These are phyloP conservation scores for Suillus lakei DNA, from an alignment of 768 basidiomycete species.

Conservation along the genomic window DNA sequence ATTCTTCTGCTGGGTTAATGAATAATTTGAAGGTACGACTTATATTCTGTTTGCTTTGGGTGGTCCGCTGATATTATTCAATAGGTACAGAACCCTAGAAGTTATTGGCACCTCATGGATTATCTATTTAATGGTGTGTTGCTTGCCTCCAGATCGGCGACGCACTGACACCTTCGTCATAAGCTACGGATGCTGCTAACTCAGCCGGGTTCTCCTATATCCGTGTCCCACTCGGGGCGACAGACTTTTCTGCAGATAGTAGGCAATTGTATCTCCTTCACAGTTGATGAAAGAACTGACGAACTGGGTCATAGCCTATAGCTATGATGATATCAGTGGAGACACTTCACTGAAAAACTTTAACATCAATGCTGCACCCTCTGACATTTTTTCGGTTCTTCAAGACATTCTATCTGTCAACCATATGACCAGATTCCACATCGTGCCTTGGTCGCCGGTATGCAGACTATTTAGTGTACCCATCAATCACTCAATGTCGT, in stretches of 20 bases:
- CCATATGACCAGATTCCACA: conserved; percentile 53
- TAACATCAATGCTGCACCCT: conserved; percentile 60
- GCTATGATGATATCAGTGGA: conserved; percentile 63
- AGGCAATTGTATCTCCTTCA: conserved; percentile 16
- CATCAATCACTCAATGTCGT: background rate
- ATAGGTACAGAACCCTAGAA: conserved; percentile 54
- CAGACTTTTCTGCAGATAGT: conserved; percentile 71
- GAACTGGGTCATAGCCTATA: conserved; percentile 51
- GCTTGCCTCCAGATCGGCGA: background rate
- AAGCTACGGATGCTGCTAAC: conserved; percentile 60
- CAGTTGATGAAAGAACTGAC: conserved; percentile 5
- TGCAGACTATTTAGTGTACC: conserved; percentile 21
- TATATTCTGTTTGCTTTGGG: background rate
- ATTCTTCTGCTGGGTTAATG: conserved; percentile 67
- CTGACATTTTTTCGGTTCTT: conserved; percentile 65
- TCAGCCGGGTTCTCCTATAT: conserved; percentile 73
- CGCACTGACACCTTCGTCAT: background rate
- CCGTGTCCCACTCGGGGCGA: conserved; percentile 72
- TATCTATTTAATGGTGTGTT: conserved; percentile 55
- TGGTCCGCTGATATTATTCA: conserved; percentile 2
- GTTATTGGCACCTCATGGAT: conserved; percentile 62
- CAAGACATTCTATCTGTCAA: conserved; percentile 68
- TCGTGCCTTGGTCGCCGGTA: conserved; percentile 80
- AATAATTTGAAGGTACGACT: conserved; percentile 64
- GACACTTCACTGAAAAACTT: conserved; percentile 65